Base-by-base conservation (phyloP, 495 filamentous ascomycete genomes). In the Aspergillus panamensis region DNA sequence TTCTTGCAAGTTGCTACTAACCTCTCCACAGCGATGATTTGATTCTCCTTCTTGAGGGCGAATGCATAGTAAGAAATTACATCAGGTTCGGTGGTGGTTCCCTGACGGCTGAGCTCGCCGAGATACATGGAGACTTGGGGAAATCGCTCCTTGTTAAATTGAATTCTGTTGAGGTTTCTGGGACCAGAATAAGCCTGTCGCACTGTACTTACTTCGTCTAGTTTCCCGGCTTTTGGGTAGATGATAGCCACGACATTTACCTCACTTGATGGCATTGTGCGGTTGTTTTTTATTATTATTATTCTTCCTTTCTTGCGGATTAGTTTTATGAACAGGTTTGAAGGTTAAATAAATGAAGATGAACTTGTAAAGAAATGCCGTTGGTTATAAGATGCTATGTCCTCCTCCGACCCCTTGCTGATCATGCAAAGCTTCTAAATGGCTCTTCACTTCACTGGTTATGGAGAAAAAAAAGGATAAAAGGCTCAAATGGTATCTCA, bases 181-280 rank as follows among this genome's bases (percentile, higher is more conserved):
- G n/a, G n/a, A n/a, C n/a, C n/a, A n/a, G n/a, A n/a, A n/a, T n/a
- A n/a, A n/a, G n/a, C n/a, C n/a, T 35, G 33, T 8, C 8, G 33
- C 33, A 35, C 33, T 35, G n/a, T n/a, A n/a, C n/a, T 42, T 14
- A 74, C 72, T 53, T 73, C 72, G 13, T 69, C 61, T 25, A 68
- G 58, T 32, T 74, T 69, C 39, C 67, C 70, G 2, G 72, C 60
- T 63, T 74, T 68, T 8, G 67, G 67, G 31, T 57, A 62, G 21
- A 73, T 51, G 2, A 69, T 52, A 8, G 67, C 72, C 6, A 65
- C 60, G 30, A 72, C 62, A 43, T 73, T 73, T 37, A 74, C 57
- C 40, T 52, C 55, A 30, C 58, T 43, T 21, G 55, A 55, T 1
- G 51, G 20, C 55, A 59, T 64, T 47, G n/a, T n/a, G n/a, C n/a